These are phyloP conservation scores for Trichoderma lentiforme DNA, from an alignment of 2,329 filamentous ascomycete genomes.

Conservation along the genomic window DNA sequence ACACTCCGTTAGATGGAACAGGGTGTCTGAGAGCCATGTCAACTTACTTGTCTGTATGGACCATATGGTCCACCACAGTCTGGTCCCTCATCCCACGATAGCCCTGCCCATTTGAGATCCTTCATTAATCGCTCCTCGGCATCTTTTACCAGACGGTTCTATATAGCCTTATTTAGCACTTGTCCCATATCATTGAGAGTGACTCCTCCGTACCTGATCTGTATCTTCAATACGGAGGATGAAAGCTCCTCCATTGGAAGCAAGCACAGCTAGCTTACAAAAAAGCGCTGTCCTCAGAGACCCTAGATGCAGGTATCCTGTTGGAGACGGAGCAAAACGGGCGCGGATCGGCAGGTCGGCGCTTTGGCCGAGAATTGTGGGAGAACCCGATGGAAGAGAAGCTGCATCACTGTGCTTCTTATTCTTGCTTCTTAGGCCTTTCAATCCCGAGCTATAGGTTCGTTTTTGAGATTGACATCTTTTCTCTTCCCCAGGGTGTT, in stretches of 20 bases:
- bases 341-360: constrained; percentile 55
- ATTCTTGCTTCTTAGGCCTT: constrained; percentile 22
- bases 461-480: not conserved
- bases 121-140: constrained; percentile 74
- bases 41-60: constrained; percentile 74
- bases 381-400: constrained; percentile 16
- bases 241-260: constrained; percentile 79
- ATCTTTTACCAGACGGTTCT: constrained; percentile 78
- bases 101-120: constrained; percentile 83
- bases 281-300: constrained; percentile 91
- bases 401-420: constrained; percentile 23
- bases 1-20: not conserved
- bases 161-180: not conserved
- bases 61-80: constrained; percentile 76
- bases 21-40: not conserved
- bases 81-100: constrained; percentile 94
- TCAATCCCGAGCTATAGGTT: constrained; percentile 19
- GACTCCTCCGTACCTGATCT: constrained; percentile 64
- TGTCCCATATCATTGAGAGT: not conserved
- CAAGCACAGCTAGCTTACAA: constrained; percentile 86
- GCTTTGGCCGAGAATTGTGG: constrained; percentile 39
- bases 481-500: not conserved
- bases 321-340: constrained; percentile 93
- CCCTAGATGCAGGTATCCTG: constrained; percentile 87
- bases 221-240: constrained; percentile 92